Base-by-base conservation (phyloP, 179 eudicot species). In the Spinacia oleracea region DNA sequence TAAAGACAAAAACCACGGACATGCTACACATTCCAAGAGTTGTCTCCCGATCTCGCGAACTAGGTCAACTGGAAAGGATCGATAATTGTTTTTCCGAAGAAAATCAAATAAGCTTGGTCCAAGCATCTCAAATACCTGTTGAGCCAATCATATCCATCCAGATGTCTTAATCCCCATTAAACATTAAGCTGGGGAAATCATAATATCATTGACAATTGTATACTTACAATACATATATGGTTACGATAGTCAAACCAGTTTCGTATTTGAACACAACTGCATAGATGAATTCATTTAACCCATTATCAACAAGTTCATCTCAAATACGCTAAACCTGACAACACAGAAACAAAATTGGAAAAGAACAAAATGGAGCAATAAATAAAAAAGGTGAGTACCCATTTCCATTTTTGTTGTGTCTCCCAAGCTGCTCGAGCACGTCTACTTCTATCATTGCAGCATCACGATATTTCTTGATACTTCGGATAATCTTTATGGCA, bases 181-280 rank as follows among this genome's bases (percentile, higher is more conserved):
- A 40, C 75, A 46, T 74, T 75, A 82, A 75, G 69, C 60, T 48
- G 80, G 83, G 83, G 81, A 82, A 79, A 78, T 80, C 73, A 69
- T 46, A 82, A 69, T 71, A 82, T 76, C 31, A 71, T 51, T 74
- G 43, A 43, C 77, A 79, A 45, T 75, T 60, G 82, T 85, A 48
- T 83, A 89, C 92, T 89, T 89, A 89, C 92, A 80, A 89, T 87
- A 86, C 92, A 89, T 70, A 89, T 86, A 87, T 89, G 92, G 81
- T 89, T 89, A 87, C 89, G 91, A 87, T 89, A 89, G 86, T 89
- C 91, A 85, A 89, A 89, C 89, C 89, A 89, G 87, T 87, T 89
- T 85, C 88, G 89, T 84, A 89, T 85, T 87, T 89, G 90, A 71
- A 89, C 92, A 89, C 92, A 89, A 83, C 92, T 89, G 92, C 90